Evolutionary conservation across 2,329 filamentous ascomycete genomes (phyloP), one percentile per base, ranked within the genome.

Genomic region (Fusarium solani-melongenae): DNA sequence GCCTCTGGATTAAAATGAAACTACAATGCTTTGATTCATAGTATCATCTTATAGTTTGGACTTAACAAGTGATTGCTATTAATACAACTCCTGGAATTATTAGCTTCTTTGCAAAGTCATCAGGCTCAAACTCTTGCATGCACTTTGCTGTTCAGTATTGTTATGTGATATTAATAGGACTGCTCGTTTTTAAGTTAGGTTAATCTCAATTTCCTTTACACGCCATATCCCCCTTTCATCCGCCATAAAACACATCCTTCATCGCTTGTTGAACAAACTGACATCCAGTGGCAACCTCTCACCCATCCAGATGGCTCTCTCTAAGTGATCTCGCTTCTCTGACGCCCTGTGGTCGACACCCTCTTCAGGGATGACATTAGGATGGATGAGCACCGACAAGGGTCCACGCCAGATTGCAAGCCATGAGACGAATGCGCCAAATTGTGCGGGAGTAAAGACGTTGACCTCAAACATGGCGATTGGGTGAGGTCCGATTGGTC

Each of bases 381-480:
- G 94, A 81, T 98, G 95, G 2, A 98, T 82, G 22, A 98, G 84
- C 5, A 86, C 94, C 56, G 92, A 95, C 69, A 98, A 82, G 3
- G 94, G 93, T 0, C 95, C 95, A 6, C 95, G 88, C 82, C 95
- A 92, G 66, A 98, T 90, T 33, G 94, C 89, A 33, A 98, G 84
- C 95, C 95, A 98, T 0, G 94, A 88, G 41, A 98, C 84, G 77
- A 98, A 97, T 0, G 95, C 95, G 0, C 95, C 95, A 78, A 98
- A 98, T 81, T 98, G 93, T 4, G 90, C 91, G 0, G 95, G 95
- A 0, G 92, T 94, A 81, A 96, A 94, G 22, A 98, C 53, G 76
- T 97, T 97, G 53, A 98, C 94, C 83, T 98, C 95, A 77, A 98
- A 98, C 94, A 97, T 98, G 61, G 91, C 93, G 1, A 94, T 82